These are phyloP conservation scores for Hypoxylon sp. DNA, from an alignment of 2,329 filamentous ascomycete species.

Conservation along the genomic window DNA sequence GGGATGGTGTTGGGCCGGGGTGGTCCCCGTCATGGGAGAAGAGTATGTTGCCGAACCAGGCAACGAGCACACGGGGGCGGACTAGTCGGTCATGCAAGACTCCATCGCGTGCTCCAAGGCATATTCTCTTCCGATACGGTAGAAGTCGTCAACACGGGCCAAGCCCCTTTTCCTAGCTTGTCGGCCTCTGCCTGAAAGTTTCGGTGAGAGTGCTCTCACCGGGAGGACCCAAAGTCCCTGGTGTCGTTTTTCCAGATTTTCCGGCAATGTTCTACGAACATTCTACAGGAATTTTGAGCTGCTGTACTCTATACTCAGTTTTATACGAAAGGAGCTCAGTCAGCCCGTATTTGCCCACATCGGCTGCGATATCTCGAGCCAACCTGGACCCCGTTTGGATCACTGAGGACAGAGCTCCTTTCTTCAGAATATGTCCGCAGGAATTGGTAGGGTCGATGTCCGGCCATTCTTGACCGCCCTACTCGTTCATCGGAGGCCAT, in stretches of 20 bases:
- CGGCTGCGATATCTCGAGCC: background rate
- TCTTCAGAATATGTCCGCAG: background rate
- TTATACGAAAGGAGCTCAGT: too few species aligned
- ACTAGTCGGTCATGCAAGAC: conserved; percentile 67
- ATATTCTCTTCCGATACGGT: conserved; percentile 61
- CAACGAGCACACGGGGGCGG: conserved; percentile 65
- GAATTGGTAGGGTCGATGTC: too few species aligned
- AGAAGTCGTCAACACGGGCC: conserved; percentile 55
- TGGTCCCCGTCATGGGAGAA: conserved; percentile 62
- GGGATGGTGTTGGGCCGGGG: conserved; percentile 59
- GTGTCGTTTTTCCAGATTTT: background rate
- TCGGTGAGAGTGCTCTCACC: background rate
- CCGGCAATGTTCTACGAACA: background rate
- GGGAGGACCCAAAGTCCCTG: background rate
- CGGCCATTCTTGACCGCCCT: background rate
- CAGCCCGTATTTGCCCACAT: background rate
- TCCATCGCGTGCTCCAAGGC: conserved; percentile 64
- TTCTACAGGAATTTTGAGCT: background rate
- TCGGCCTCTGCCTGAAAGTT: conserved; percentile 37
- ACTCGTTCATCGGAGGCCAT: too few species aligned
- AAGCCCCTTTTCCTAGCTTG: conserved; percentile 55
- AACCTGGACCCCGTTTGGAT: too few species aligned
- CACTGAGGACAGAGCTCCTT: background rate
- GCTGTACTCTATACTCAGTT: too few species aligned
- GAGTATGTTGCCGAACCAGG: conserved; percentile 69